Base-by-base conservation (phyloP, 306 rosid genomes). In the Glycine latifolia region DNA sequence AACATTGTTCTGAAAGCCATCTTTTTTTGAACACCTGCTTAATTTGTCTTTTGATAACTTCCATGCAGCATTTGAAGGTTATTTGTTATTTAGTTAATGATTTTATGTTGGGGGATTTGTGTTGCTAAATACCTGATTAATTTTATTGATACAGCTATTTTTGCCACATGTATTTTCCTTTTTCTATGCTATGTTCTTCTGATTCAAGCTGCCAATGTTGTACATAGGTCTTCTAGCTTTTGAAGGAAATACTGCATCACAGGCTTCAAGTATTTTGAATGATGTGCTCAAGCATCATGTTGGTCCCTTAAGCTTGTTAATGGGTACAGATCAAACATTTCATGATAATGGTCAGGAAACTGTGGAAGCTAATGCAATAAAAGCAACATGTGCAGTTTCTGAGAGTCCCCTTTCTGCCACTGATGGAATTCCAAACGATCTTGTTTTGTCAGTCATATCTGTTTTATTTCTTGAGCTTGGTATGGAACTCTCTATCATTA, bases 401-500 rank as follows among this genome's bases (percentile, higher is more conserved):
- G 95, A 93, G 86, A 86, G 82, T 76, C 78, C 81, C 72, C 87
- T 95, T 74, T 75, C 86, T 73, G 80, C 70, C 70, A 79, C 52
- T 81, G 87, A 86, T 87, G 95, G 91, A 81, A 75, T 81, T 79
- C 91, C 93, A 55, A 88, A 90, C 50, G 91, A 91, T 85, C 90
- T 87, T 81, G 74, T 91, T 73, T 73, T 93, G 86, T 90, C 83
- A 2, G 96, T 90, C 76, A 86, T 90, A 75, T 89, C 98, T 79
- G 87, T 89, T 81, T 75, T 95, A 81, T 91, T 93, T 84, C 87
- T 90, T 46, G 90, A 89, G 85, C 90, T 95, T 11, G 96, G 99
- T 95, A 85, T 12, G 90, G 66, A 71, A 66, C 58, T 60, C 79
- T 56, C 31, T 70, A 47, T 61, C 35, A n/a, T 56, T 62, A 20